phyloP scores from a whole-genome alignment of 1,139 yeast species.

The Blastobotrys apis region DNA sequence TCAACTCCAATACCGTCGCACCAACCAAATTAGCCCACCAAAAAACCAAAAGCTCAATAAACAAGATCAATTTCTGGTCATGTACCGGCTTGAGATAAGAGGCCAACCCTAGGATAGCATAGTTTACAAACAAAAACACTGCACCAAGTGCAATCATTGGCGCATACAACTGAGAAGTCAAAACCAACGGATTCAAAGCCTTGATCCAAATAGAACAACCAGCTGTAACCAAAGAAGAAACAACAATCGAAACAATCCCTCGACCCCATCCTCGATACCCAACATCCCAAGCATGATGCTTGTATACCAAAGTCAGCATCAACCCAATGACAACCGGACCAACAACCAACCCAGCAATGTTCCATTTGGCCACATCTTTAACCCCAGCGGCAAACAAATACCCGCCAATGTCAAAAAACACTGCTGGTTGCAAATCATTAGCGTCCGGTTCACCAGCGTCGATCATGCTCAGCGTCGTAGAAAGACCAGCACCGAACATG shows the following conservation, averaged over 20 bases:
- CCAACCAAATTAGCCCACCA: constrained; percentile 56
- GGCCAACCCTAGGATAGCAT: constrained; percentile 50
- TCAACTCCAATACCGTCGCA: constrained; percentile 41
- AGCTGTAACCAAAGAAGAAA: constrained; percentile 42
- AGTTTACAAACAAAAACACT: constrained; percentile 51
- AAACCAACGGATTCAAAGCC: constrained; percentile 50
- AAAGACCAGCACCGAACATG: constrained; percentile 70
- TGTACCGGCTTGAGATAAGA: constrained; percentile 54
- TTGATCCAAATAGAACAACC: constrained; percentile 39
- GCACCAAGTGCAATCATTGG: constrained; percentile 46
- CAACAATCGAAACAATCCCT: constrained; percentile 51
- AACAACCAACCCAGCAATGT: constrained; percentile 47
- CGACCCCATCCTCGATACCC: constrained; percentile 44
- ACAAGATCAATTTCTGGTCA: constrained; percentile 65
- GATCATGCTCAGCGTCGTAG: constrained; percentile 46
- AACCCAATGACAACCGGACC: constrained; percentile 53
- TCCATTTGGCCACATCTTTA: constrained; percentile 43
- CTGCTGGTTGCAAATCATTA: constrained; percentile 41
- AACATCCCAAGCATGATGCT: constrained; percentile 48
- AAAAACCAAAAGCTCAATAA: constrained; percentile 53
- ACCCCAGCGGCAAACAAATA: constrained; percentile 53
- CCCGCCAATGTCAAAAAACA: constrained; percentile 58
- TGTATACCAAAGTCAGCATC: constrained; percentile 46
- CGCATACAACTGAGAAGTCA: constrained; percentile 52
- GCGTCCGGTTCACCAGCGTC: constrained; percentile 35